Conservation (phyloP, 2,329 filamentous ascomycete species). For the Cladobotryum mycophilum region DNA sequence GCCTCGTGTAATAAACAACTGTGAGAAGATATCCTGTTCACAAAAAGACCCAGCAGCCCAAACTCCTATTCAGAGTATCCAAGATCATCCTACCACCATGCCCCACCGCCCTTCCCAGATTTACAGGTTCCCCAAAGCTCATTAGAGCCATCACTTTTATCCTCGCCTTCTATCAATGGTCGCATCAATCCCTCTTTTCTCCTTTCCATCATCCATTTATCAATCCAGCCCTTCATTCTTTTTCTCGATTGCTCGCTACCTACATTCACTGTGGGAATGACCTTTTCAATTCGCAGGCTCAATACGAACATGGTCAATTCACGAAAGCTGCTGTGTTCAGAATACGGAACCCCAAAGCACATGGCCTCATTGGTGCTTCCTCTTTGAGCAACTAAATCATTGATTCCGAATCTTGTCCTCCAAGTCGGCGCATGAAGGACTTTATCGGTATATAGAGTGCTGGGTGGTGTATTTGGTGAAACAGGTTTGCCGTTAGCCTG, state of each 20-base stretch:
- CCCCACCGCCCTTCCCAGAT: conserved; percentile 30
- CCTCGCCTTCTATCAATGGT: conserved; percentile 36
- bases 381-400: conserved; percentile 72
- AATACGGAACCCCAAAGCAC: conserved; percentile 93
- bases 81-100: conserved; percentile 30
- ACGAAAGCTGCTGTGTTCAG: conserved; percentile 89
- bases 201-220: conserved; percentile 55
- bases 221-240: conserved; percentile 60
- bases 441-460: conserved; percentile 42
- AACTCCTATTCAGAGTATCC: background rate
- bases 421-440: conserved; percentile 59
- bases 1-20: too few species aligned
- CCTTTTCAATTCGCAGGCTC: conserved; percentile 75
- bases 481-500: conserved; percentile 54
- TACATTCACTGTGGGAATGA: conserved; percentile 90
- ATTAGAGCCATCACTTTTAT: conserved; percentile 23
- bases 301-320: conserved; percentile 93
- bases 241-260: conserved; percentile 51
- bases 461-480: conserved; percentile 44
- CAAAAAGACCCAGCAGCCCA: too few species aligned
- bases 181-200: conserved; percentile 47
- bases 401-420: conserved; percentile 65
- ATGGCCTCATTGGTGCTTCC: conserved; percentile 76
- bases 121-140: conserved; percentile 34
- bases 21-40: too few species aligned